Evolutionary conservation across 768 basidiomycete species (phyloP).

Genomic region (Sporobolomyces phaffii): DNA sequence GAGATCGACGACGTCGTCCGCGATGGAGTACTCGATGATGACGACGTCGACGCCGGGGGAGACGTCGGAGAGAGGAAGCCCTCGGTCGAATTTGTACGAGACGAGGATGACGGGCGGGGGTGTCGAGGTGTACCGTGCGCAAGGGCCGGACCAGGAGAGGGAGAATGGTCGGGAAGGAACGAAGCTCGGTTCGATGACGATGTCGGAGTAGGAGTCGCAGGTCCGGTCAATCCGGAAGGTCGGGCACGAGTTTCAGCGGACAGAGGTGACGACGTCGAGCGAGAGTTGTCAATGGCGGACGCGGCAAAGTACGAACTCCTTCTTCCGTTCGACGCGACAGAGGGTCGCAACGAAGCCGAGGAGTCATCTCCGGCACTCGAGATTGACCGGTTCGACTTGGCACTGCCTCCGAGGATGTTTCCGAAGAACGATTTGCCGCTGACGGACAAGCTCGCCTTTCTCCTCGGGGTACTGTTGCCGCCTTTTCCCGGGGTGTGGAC

Average conservation of each 20-base stretch:
- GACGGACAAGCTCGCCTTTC: constrained; percentile 4
- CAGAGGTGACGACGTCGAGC: not conserved
- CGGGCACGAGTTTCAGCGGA: not conserved
- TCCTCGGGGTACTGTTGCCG: not conserved
- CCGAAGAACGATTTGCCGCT: constrained; percentile 13
- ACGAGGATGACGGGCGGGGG: too few relatives aligned
- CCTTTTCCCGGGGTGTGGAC: not conserved
- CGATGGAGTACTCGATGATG: not conserved
- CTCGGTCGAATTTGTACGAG: not conserved
- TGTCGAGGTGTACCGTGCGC: too few relatives aligned
- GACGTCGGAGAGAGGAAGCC: not conserved
- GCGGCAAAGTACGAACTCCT: constrained; percentile 11
- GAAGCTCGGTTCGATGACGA: not conserved
- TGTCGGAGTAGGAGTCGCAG: constrained; percentile 1
- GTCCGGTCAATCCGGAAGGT: not conserved
- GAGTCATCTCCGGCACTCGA: not conserved
- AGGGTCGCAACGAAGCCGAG: not conserved
- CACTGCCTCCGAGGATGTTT: constrained; percentile 10
- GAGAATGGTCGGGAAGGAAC: too few relatives aligned
- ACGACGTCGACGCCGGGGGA: not conserved
- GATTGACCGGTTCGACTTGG: not conserved
- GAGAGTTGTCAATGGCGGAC: not conserved
- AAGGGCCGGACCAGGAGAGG: not conserved
- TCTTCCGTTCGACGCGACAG: not conserved
- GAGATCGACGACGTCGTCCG: not conserved